A percentile compares a stretch with the other conserved stretches of the same genome.
Evolutionary conservation across 108 stramenopile genomes (phyloP).

Genomic region (Schizochytrium sp.): DNA sequence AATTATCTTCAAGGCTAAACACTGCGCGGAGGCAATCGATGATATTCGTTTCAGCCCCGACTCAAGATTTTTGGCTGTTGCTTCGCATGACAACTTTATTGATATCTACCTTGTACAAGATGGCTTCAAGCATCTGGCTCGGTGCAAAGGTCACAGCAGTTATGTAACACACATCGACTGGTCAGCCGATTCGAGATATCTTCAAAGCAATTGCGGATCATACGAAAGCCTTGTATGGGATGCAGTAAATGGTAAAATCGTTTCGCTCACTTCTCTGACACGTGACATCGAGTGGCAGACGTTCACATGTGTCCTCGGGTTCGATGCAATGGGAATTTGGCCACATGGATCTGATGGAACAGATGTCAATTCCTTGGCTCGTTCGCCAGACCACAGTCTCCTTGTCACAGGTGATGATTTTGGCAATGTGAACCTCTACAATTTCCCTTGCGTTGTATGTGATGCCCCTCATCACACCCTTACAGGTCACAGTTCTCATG

Average conservation of each 20-base stretch:
- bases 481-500: conserved; percentile 68
- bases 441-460: conserved; percentile 63
- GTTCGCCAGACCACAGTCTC: conserved; percentile 43
- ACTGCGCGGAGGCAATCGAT: conserved; percentile 68
- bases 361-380: conserved; percentile 63
- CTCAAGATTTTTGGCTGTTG: conserved; percentile 70
- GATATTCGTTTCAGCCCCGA: conserved; percentile 70
- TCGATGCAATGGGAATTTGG: conserved; percentile 71
- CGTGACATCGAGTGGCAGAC: conserved; percentile 63
- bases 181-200: conserved; percentile 53
- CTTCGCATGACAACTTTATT: conserved; percentile 68
- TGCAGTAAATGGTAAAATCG: neutral
- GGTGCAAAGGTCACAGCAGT: conserved; percentile 58
- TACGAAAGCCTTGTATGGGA: conserved; percentile 65
- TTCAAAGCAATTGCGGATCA: conserved; percentile 62
- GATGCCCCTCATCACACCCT: conserved; percentile 11
- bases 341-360: conserved; percentile 65
- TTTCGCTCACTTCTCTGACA: conserved; percentile 18
- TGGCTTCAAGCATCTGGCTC: neutral
- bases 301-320: conserved; percentile 66
- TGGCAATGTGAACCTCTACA: conserved; percentile 66
- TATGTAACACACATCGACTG: conserved; percentile 66
- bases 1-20: conserved; percentile 69
- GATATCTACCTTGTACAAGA: conserved; percentile 72
- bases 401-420: conserved; percentile 69